A percentile compares a stretch with the other conserved stretches of the same genome.
Evolutionary conservation across 805 yeast species (phyloP).

Genomic region (Candida xiaguanensis): DNA sequence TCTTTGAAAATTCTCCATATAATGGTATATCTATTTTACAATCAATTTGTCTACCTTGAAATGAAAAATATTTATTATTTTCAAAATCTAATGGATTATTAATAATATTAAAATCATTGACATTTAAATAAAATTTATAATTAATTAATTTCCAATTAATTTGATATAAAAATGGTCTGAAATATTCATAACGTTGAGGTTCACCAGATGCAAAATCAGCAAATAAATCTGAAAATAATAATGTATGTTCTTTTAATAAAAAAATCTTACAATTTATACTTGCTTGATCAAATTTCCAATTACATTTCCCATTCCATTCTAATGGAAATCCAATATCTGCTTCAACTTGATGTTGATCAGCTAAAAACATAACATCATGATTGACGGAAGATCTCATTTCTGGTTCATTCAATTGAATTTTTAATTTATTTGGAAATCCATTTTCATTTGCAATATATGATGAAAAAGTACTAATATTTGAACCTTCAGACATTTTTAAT

Average conservation of each 20-base stretch:
- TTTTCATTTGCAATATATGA: constrained; percentile 47
- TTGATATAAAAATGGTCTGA: constrained; percentile 65
- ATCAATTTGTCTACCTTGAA: constrained; percentile 59
- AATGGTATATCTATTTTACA: constrained; percentile 56
- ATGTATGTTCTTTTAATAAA: constrained; percentile 76
- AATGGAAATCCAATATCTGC: constrained; percentile 69
- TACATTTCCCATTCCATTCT: constrained; percentile 75
- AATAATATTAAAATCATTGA: constrained; percentile 84
- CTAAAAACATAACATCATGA: constrained; percentile 72
- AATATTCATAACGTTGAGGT: constrained; percentile 67
- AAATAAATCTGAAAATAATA: constrained; percentile 65
- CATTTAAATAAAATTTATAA: constrained; percentile 66
- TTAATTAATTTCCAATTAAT: constrained; percentile 56
- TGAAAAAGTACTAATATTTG: constrained; percentile 44
- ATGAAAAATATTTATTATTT: constrained; percentile 72
- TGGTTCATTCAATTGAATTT: constrained; percentile 45
- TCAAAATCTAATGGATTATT: constrained; percentile 82
- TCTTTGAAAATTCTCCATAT: constrained; percentile 47
- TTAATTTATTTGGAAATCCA: constrained; percentile 53
- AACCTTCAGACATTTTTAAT: constrained; percentile 51
- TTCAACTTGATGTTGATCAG: constrained; percentile 51
- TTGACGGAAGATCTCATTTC: constrained; percentile 82
- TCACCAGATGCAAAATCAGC: constrained; percentile 76
- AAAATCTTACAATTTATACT: constrained; percentile 57
- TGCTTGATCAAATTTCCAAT: constrained; percentile 59